These are phyloP conservation scores for Fusarium ambrosium DNA, from an alignment of 2,329 filamentous ascomycete genomes.

Conservation along the genomic window DNA sequence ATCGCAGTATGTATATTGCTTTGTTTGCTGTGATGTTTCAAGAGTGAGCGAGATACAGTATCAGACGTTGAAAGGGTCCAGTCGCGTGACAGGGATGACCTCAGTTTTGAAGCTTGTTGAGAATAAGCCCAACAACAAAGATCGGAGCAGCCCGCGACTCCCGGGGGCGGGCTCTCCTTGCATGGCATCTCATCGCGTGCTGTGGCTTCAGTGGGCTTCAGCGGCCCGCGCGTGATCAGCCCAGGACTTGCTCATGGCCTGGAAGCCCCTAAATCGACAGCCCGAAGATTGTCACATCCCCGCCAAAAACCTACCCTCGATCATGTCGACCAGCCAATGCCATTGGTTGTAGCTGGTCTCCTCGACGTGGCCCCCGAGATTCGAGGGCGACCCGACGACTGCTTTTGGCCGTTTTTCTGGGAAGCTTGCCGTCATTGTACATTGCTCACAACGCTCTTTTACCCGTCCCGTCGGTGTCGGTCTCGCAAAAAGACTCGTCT, in stretches of 20 bases:
- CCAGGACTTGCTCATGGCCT: neutral
- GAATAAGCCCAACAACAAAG: constrained; percentile 29
- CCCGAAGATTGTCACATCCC: constrained; percentile 7
- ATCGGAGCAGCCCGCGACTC: constrained; percentile 1
- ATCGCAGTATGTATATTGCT: neutral
- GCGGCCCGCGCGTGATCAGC: constrained; percentile 11
- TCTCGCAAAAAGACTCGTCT: neutral
- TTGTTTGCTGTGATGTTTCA: neutral
- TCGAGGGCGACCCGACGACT: constrained; percentile 24
- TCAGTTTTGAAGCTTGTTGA: neutral
- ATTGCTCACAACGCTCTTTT: constrained; percentile 16
- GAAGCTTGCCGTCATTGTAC: constrained; percentile 47
- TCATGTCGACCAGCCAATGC: constrained; percentile 33
- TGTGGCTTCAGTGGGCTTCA: constrained; percentile 20
- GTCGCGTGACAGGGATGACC: constrained; percentile 26
- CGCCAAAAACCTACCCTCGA: constrained; percentile 14
- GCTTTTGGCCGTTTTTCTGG: constrained; percentile 9
- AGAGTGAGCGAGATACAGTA: neutral
- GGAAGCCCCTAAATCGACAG: constrained; percentile 28
- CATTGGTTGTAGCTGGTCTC: constrained; percentile 29
- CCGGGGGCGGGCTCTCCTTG: neutral
- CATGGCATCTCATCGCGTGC: constrained; percentile 5
- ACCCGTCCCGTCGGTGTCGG: neutral
- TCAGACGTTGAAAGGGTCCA: neutral
- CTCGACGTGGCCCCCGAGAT: constrained; percentile 29